phyloP scores from a whole-genome alignment of 1,284 basidiomycete species.

The Irpex sp. region DNA sequence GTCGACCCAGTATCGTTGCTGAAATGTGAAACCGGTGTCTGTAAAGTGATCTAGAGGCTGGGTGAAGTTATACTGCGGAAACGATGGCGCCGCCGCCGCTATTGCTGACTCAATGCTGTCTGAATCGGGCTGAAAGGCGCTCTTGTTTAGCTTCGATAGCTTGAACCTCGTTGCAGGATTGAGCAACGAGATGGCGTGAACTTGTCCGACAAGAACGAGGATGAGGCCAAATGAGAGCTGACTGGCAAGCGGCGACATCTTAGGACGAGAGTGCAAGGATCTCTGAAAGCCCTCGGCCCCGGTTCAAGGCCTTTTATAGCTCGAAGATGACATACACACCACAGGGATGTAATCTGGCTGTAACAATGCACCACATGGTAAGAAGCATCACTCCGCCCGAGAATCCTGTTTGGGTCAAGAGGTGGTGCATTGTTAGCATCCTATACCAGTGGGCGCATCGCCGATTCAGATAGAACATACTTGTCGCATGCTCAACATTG shows the following conservation, averaged over 20 bases:
- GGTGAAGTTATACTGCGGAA: conserved; percentile 38
- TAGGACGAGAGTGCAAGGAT: no score
- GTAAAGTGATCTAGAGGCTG: conserved; percentile 81
- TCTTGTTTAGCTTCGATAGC: background rate
- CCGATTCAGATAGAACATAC: background rate
- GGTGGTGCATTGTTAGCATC: no score
- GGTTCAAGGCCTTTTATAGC: no score
- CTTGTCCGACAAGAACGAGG: background rate
- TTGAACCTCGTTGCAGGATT: background rate
- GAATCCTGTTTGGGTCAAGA: no score
- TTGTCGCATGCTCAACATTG: background rate
- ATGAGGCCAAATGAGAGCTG: background rate
- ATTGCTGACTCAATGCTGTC: background rate
- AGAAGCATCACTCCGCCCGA: no score
- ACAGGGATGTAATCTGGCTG: no score
- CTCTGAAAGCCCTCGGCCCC: no score
- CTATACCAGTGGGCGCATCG: background rate
- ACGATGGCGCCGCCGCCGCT: conserved; percentile 6
- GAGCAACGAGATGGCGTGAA: background rate
- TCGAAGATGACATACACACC: no score
- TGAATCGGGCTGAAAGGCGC: background rate
- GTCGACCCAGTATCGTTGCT: conserved; percentile 82
- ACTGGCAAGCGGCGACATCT: no score
- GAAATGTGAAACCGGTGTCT: conserved; percentile 45
- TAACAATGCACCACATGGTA: no score